phyloP scores from a whole-genome alignment of 1,284 basidiomycete genomes.

The Takashimella tepidaria region DNA sequence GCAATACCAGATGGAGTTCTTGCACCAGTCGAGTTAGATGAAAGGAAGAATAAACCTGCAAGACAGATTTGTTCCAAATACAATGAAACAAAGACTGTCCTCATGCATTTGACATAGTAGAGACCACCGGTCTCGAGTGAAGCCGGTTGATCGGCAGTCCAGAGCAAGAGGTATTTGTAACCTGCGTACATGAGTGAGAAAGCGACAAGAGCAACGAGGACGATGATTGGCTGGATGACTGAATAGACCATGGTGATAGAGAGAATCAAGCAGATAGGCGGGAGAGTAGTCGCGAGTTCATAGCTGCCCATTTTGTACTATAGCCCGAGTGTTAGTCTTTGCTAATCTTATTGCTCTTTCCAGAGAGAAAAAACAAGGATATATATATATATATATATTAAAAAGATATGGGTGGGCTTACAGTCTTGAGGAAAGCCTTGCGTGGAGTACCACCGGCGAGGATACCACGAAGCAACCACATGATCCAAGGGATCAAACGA shows the following conservation, averaged over 20 bases:
- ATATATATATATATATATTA: too few species aligned
- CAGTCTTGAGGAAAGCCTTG: conserved; percentile 38
- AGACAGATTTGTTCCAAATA: conserved; percentile 46
- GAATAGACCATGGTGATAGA: conserved; percentile 47
- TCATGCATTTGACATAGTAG: conserved; percentile 47
- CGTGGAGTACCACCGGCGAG: conserved; percentile 88
- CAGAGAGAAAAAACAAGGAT: too few species aligned
- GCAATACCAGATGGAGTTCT: conserved; percentile 38
- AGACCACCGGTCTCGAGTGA: conserved; percentile 46
- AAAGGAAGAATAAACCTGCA: conserved; percentile 46
- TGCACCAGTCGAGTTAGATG: conserved; percentile 26
- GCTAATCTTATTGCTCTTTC: too few species aligned
- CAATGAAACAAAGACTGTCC: conserved; percentile 45
- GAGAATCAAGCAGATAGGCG: conserved; percentile 39
- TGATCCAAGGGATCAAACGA: conserved; percentile 64
- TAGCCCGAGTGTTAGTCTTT: too few species aligned
- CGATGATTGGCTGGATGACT: conserved; percentile 47
- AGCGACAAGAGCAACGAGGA: conserved; percentile 35
- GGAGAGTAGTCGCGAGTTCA: conserved; percentile 39
- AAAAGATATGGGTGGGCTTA: conserved; percentile 10
- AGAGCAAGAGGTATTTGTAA: conserved; percentile 47
- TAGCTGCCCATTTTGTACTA: conserved; percentile 40
- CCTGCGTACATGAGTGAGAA: conserved; percentile 41
- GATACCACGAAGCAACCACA: conserved; percentile 82
- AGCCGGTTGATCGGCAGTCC: conserved; percentile 46